Evolutionary conservation across 2,329 filamentous ascomycete species (phyloP).

Genomic region (Meredithiella fracta): DNA sequence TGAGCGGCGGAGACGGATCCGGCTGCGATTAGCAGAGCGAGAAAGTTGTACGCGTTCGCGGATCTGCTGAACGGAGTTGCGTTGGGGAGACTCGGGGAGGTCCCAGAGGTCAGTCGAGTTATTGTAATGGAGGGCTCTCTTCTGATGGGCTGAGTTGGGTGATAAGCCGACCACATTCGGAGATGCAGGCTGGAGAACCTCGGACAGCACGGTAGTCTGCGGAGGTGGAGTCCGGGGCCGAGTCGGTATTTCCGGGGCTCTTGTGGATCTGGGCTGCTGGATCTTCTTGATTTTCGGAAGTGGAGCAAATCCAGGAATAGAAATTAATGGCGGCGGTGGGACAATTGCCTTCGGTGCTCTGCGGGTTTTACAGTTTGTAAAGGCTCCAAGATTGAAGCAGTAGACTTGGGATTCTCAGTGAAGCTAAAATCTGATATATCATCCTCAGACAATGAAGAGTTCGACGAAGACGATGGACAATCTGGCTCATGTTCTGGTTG

Average conservation of each 20-base stretch:
- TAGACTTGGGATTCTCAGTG: neutral
- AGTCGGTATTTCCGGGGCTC: neutral
- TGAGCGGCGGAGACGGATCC: neutral
- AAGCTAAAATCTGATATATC: constrained; percentile 1
- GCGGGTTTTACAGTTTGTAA: neutral
- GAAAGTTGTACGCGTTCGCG: constrained; percentile 1
- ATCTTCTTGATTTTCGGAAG: neutral
- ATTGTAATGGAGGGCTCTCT: neutral
- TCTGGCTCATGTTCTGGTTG: neutral
- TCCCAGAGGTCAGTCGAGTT: constrained; percentile 9
- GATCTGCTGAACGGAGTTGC: constrained; percentile 5
- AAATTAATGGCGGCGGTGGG: neutral
- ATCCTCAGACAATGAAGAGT: neutral
- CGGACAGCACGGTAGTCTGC: neutral
- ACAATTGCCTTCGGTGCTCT: neutral
- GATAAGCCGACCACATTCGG: neutral
- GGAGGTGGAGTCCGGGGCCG: constrained; percentile 6
- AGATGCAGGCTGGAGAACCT: neutral
- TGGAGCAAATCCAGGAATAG: neutral
- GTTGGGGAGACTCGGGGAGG: constrained; percentile 9
- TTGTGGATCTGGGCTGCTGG: neutral
- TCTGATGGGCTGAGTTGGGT: neutral
- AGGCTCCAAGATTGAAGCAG: neutral
- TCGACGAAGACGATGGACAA: neutral
- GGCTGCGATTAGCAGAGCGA: neutral